These are phyloP conservation scores for Diddensiella caesifluorescens DNA, from an alignment of 805 yeast species.

Conservation along the genomic window DNA sequence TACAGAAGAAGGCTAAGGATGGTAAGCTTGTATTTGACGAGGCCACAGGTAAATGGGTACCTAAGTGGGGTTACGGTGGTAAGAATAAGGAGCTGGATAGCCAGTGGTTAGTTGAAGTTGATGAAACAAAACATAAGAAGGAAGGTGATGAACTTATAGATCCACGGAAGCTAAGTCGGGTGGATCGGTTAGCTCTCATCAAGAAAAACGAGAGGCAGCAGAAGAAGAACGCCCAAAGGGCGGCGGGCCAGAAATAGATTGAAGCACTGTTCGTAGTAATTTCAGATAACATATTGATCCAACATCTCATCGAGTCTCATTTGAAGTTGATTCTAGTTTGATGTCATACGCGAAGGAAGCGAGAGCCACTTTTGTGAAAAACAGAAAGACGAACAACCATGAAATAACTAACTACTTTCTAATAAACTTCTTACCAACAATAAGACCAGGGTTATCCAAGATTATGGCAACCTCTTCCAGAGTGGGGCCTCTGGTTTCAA, in stretches of 20 bases:
- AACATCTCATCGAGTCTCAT: too few species aligned
- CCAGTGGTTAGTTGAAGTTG: slow-evolving; percentile 96
- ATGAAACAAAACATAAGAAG: slow-evolving; percentile 53
- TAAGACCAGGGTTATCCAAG: slow-evolving; percentile 35
- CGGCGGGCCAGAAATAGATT: slow-evolving; percentile 24
- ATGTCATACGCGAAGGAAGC: too few species aligned
- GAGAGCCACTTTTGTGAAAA: too few species aligned
- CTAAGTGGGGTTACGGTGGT: slow-evolving; percentile 98
- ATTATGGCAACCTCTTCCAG: slow-evolving; percentile 41
- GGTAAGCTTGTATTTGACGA: slow-evolving; percentile 91
- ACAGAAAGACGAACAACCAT: too few species aligned
- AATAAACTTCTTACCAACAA: slow-evolving; percentile 13
- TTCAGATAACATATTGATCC: neutral
- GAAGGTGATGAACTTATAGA: slow-evolving; percentile 47
- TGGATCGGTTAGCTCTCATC: slow-evolving; percentile 75
- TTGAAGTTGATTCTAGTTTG: too few species aligned
- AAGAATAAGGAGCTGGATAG: slow-evolving; percentile 78
- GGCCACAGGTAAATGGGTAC: slow-evolving; percentile 88
- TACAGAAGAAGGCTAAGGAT: slow-evolving; percentile 79
- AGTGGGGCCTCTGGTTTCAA: slow-evolving; percentile 41
- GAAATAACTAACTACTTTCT: too few species aligned
- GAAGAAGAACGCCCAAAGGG: slow-evolving; percentile 54
- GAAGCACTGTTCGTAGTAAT: neutral
- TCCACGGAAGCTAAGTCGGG: slow-evolving; percentile 77
- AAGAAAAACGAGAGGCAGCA: slow-evolving; percentile 84